Conservation (phyloP, 2,329 filamentous ascomycete species). For the Neodidymelliopsis sp. region DNA sequence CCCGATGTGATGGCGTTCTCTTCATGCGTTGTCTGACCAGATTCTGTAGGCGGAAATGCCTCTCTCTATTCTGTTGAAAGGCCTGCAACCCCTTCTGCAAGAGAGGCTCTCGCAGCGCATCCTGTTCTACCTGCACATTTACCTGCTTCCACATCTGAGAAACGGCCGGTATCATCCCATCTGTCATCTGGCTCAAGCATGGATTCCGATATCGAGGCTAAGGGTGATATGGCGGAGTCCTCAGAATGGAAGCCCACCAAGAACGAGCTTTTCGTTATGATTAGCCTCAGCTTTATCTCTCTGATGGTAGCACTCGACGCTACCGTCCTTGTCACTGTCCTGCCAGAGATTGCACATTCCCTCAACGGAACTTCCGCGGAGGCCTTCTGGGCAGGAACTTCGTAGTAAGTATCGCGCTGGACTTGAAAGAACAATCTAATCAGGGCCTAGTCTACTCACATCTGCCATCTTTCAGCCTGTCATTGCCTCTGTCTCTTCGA, state of each 20-base stretch:
- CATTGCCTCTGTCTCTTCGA: slow-evolving; percentile 50
- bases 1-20: not conserved
- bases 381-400: slow-evolving; percentile 76
- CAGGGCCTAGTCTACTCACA: slow-evolving; percentile 58
- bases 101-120: not conserved
- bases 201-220: slow-evolving; percentile 21
- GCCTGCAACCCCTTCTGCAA: slow-evolving; percentile 1
- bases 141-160: not conserved
- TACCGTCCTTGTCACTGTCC: slow-evolving; percentile 38
- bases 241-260: slow-evolving; percentile 23
- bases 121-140: not conserved
- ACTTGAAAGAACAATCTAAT: not conserved
- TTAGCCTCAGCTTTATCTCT: slow-evolving; percentile 37
- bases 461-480: slow-evolving; percentile 67
- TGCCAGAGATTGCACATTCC: slow-evolving; percentile 35
- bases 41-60: not conserved
- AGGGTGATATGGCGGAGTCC: slow-evolving; percentile 4
- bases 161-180: slow-evolving; percentile 8
- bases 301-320: slow-evolving; percentile 43
- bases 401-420: slow-evolving; percentile 53
- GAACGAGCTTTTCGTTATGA: slow-evolving; percentile 36
- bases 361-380: slow-evolving; percentile 48
- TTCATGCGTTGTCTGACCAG: slow-evolving; percentile 1
- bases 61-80: slow-evolving; percentile 3
- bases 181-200: slow-evolving; percentile 7